Evolutionary conservation across 352 stramenopile genomes (phyloP), one percentile per base, ranked within the genome.

Genomic region (Peronosclerospora sorghi): DNA sequence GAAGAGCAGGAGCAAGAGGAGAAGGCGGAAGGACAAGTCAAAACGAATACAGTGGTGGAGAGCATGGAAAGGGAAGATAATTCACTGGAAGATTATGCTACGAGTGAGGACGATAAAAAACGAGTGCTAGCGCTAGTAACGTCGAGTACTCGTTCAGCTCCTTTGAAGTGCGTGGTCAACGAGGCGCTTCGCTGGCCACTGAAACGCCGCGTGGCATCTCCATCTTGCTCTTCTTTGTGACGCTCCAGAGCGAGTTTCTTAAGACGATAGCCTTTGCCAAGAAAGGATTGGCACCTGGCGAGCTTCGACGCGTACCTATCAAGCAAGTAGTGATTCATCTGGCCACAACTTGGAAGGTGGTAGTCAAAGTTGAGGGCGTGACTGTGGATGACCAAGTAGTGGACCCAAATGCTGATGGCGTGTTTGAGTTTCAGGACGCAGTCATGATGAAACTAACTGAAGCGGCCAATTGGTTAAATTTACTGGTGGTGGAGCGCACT

Each of bases 251-350:
- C 21, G 63, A 59, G 27, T 83, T 80, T 32, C 59, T 83, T 24
- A 58, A 65, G 48, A 75, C 68, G 36, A 45, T 83, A 18, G 58
- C 56, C n/a, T 80, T 83, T 35, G 48, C 58, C 21, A 78, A 83
- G 38, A 61, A 81, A 20, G 71, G 69, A 0, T 32, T 82, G n/a
- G 66, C 64, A 1, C 69, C 69, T 6, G 38, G 72, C 24, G 64
- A 51, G 35, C 51, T 82, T 14, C 53, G 51, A 7, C 45, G 41
- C 6, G 61, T 79, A 24, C 45, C 30, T 13, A 56, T 82, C 37
- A 53, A 69, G 47, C 63, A 69, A 32, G 38, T 82, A 15, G 58
- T 52, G n/a, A 56, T 82, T 21, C 51, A 77, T 6, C 27, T 82
- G 13, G 51, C 69, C 15, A 69, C 64, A 34, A 69, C 53, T 29